These are phyloP conservation scores for Coccomyxa subellipsoidea DNA, from an alignment of 163 green algal species.

Conservation along the genomic window DNA sequence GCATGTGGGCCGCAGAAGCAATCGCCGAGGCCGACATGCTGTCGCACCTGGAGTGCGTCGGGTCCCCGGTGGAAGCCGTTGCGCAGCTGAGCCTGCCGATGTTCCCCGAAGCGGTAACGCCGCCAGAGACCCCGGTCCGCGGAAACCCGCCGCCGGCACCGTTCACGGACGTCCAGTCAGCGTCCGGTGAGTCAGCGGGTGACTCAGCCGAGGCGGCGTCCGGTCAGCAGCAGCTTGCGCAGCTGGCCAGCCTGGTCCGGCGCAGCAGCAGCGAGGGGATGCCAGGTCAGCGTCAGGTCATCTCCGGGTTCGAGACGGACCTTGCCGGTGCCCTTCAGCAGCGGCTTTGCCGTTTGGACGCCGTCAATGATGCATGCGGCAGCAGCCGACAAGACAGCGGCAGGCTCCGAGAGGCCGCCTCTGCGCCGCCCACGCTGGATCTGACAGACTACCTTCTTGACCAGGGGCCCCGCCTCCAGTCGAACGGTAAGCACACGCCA, in stretches of 20 bases:
- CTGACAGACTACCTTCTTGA: not conserved
- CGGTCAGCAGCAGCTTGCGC: not conserved
- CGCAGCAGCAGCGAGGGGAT: not conserved
- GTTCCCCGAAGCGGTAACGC: not conserved
- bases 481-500: not conserved
- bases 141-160: not conserved
- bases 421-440: not conserved
- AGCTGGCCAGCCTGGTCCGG: not conserved
- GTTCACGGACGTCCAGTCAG: not conserved
- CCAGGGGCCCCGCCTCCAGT: not conserved
- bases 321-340: not conserved
- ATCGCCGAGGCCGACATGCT: slow-evolving; percentile 1
- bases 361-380: too few species aligned
- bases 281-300: not conserved
- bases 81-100: slow-evolving; percentile 7
- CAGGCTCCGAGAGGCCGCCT: not conserved
- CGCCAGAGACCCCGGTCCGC: not conserved
- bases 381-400: not conserved
- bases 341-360: not conserved
- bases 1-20: not conserved
- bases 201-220: not conserved
- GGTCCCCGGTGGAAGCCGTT: not conserved
- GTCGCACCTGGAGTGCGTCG: not conserved
- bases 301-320: not conserved
- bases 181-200: not conserved